A percentile compares a stretch with the other conserved stretches of the same genome.
These are phyloP conservation scores for Aspergillus sojae DNA, from an alignment of 2,329 filamentous ascomycete genomes.

Conservation along the genomic window DNA sequence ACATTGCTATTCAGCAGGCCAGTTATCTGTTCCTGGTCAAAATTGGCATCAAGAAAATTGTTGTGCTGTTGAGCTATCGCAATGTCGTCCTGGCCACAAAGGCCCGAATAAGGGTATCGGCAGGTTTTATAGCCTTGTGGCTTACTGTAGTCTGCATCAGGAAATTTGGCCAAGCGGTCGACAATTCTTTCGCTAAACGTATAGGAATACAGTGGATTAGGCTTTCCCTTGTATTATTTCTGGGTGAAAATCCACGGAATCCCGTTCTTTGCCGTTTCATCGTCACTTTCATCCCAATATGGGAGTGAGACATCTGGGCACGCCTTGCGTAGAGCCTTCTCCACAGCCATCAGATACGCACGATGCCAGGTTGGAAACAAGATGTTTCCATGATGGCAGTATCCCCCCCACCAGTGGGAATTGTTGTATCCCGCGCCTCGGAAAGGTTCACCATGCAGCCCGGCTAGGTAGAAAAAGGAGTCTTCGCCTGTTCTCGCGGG, in stretches of 20 bases:
- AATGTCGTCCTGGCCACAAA: neutral
- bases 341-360: conserved; percentile 28
- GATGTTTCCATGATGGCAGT: conserved; percentile 34
- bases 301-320: neutral
- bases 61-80: neutral
- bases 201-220: neutral
- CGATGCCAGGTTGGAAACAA: conserved; percentile 36
- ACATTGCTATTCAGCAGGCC: too few relatives aligned
- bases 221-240: neutral
- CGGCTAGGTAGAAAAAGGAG: conserved; percentile 31
- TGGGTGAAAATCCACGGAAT: neutral
- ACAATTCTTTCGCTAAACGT: neutral
- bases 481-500: conserved; percentile 8
- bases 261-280: neutral
- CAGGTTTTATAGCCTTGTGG: neutral
- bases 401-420: conserved; percentile 31
- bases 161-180: neutral
- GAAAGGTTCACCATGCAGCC: conserved; percentile 33
- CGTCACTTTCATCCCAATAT: conserved; percentile 4
- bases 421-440: conserved; percentile 21
- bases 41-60: neutral
- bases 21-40: neutral
- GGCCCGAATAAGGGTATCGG: conserved; percentile 3
- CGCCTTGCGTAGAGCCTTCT: conserved; percentile 19
- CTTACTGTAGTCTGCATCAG: neutral